A percentile compares a stretch with the other conserved stretches of the same genome.
Conservation (phyloP, 2,329 filamentous ascomycete genomes). For the Aspergillus awamori region DNA sequence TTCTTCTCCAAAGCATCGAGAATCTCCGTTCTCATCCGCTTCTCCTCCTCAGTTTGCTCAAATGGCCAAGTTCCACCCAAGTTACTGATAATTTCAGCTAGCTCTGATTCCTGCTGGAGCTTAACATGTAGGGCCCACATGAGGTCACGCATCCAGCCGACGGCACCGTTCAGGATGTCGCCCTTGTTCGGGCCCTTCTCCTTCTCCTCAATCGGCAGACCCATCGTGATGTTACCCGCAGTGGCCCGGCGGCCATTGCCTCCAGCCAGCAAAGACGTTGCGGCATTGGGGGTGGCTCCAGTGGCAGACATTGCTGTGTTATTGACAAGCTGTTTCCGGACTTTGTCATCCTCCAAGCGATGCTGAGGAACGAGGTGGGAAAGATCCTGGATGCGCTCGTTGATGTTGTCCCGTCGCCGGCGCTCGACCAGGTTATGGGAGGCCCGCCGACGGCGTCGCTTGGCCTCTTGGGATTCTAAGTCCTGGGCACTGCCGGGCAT, state of each 20-base stretch:
- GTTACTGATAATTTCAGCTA: constrained; percentile 73
- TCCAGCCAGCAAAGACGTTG: constrained; percentile 84
- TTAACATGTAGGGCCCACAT: constrained; percentile 96
- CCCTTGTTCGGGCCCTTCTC: constrained; percentile 99
- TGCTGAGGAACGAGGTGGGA: constrained; percentile 91
- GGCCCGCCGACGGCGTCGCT: constrained; percentile 85
- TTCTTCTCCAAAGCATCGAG: constrained; percentile 84
- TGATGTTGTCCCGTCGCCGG: constrained; percentile 94
- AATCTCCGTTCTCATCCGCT: constrained; percentile 91
- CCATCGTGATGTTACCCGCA: constrained; percentile 86
- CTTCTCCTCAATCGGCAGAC: constrained; percentile 91
- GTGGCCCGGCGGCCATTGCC: constrained; percentile 78
- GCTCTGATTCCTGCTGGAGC: constrained; percentile 83
- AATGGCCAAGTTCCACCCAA: constrained; percentile 78
- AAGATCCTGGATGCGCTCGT: constrained; percentile 95
- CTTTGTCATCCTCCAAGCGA: constrained; percentile 93
- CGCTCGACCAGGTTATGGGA: constrained; percentile 97
- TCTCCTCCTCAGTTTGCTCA: constrained; percentile 85
- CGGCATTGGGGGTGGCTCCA: constrained; percentile 58
- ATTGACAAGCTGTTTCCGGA: constrained; percentile 90
- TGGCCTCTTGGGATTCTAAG: constrained; percentile 85
- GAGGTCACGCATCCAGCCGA: constrained; percentile 94
- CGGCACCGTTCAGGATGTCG: constrained; percentile 94
- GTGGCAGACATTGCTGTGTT: constrained; percentile 87
- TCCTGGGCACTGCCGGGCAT: constrained; percentile 45